A percentile compares a stretch with the other conserved stretches of the same genome.
These are phyloP conservation scores for Penicillium paradoxum DNA, from an alignment of 495 filamentous ascomycete species.

Conservation along the genomic window DNA sequence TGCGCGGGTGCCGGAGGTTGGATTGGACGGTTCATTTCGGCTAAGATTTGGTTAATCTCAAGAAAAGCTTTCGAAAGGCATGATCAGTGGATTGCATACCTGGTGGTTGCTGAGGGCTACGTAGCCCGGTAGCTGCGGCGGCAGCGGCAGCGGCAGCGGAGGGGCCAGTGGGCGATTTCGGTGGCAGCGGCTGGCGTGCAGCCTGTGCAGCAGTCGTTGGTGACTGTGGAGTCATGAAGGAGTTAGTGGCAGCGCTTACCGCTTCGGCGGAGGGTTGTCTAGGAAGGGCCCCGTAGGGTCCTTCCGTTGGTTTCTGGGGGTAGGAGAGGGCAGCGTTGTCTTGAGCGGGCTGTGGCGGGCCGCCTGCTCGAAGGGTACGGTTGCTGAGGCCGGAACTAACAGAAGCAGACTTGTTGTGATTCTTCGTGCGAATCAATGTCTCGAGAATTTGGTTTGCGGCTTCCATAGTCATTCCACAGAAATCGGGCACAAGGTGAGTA, in stretches of 20 bases:
- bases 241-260: conserved; percentile 44
- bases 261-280: conserved; percentile 44
- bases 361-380: conserved; percentile 59
- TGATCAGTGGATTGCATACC: conserved; percentile 23
- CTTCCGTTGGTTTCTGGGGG: conserved; percentile 44
- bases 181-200: conserved; percentile 32
- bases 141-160: conserved; percentile 32
- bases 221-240: conserved; percentile 41
- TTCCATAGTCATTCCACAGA: conserved; percentile 99
- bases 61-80: neutral
- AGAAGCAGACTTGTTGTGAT: conserved; percentile 43
- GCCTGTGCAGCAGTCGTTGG: conserved; percentile 29
- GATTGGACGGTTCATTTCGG: conserved; percentile 34
- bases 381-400: conserved; percentile 54
- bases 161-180: conserved; percentile 30
- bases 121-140: conserved; percentile 30
- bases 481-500: conserved; percentile 94
- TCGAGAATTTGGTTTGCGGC: conserved; percentile 86
- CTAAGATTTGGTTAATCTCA: conserved; percentile 11
- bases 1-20: conserved; percentile 44
- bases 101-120: conserved; percentile 29
- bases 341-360: conserved; percentile 46
- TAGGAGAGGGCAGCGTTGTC: conserved; percentile 38
- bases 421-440: conserved; percentile 40
- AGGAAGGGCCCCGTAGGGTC: conserved; percentile 44